Percentiles rank a stretch among this genome's conserved stretches.
Conservation (phyloP, 2,329 filamentous ascomycete species). For the Elsinoe ampelina region DNA sequence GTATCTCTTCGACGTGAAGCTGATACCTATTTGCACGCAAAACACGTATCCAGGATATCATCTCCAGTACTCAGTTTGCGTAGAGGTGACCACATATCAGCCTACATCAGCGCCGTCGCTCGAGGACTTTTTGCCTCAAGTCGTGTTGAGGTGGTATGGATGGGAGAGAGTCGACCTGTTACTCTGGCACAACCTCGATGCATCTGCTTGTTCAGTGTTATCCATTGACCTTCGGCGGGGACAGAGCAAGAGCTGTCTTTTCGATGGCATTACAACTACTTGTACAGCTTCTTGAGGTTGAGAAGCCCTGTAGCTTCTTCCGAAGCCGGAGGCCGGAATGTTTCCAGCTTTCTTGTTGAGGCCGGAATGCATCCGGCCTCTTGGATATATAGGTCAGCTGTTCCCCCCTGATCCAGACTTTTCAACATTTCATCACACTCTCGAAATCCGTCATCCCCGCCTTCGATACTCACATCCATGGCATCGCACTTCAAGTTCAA, state of each 20-base stretch:
- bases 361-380: constrained; percentile 16
- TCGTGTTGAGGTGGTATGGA: too few relatives aligned
- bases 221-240: too few relatives aligned
- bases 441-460: neutral
- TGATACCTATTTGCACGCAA: too few relatives aligned
- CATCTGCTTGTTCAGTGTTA: neutral
- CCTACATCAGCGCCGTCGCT: neutral
- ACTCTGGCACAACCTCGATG: neutral
- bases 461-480: constrained; percentile 11
- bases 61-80: too few relatives aligned
- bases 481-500: constrained; percentile 36
- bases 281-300: too few relatives aligned
- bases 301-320: neutral
- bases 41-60: too few relatives aligned
- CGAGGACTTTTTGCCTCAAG: neutral
- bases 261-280: too few relatives aligned
- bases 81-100: too few relatives aligned
- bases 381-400: constrained; percentile 5
- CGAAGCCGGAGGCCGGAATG: constrained; percentile 6
- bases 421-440: neutral
- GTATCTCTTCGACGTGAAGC: neutral
- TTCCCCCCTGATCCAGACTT: constrained; percentile 10
- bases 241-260: too few relatives aligned
- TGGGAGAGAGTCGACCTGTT: too few relatives aligned
- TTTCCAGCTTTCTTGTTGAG: constrained; percentile 9